Base-by-base conservation (phyloP, 2,329 filamentous ascomycete species). In the Fusarium mundagurra region DNA sequence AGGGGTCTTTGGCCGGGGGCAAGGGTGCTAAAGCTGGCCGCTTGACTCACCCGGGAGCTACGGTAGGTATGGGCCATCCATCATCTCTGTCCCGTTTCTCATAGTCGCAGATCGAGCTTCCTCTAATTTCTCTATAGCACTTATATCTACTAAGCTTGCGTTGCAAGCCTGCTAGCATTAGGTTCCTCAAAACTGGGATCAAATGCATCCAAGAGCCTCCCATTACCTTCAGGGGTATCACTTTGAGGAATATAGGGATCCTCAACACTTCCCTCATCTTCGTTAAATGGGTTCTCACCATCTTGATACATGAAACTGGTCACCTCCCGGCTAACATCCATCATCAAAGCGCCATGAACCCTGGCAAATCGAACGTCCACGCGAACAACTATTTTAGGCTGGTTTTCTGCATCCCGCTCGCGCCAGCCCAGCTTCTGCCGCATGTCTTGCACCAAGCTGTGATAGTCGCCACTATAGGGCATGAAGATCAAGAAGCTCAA, bases 21-120 rank as follows among this genome's bases (percentile, higher is more conserved):
- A 38, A 47, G 38, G 41, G 24, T 47, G 33, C 59, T 61, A 27
- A 36, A 29, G 27, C 41, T 67, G 53, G 55, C 75, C 73, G 73
- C 62, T 62, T 77, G 75, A 77, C 73, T 77, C 75, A 77, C 66
- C 71, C 62, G 71, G 70, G 61, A 72, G 64, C 48, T 48, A 39
- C 22, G 38, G 12, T 33, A 38, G 36, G 17, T 18, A 45, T 27
- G 4, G 43, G 24, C 24, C 43, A 45, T 45, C n/a, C n/a, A n/a
- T n/a, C 43, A 44, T 44, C 41, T 18, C 16, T 44, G 6, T 27
- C n/a, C n/a, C n/a, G 17, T 14, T 34, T 51, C 31, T 39, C 24
- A 1, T 54, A 39, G 10, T 54, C 14, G 10, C 10, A 7, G 34
- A 29, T 4, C n/a, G n/a, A n/a, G n/a, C n/a, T 3, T 22, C 33